Percentiles rank a stretch among this genome's conserved stretches.
Evolutionary conservation across 75 land plant species (phyloP).

Genomic region (Adiantum capillusveneris): DNA sequence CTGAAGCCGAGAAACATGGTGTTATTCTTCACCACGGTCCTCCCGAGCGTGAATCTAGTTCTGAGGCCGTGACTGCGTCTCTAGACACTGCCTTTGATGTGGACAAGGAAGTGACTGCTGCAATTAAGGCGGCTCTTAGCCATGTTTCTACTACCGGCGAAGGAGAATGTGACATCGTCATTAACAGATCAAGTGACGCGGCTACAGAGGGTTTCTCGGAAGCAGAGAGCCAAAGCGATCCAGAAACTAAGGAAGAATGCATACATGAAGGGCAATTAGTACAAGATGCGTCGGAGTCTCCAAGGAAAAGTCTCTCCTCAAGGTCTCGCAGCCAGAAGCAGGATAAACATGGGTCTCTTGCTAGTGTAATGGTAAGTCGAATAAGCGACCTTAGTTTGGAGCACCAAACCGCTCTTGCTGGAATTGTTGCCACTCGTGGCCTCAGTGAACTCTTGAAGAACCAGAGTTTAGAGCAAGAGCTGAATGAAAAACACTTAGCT

Average conservation of each 20-base stretch:
- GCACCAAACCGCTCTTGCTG: constrained; percentile 62
- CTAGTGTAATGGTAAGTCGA: constrained; percentile 51
- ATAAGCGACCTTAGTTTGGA: constrained; percentile 54
- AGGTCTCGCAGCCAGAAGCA: too few relatives aligned
- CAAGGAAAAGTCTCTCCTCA: too few relatives aligned
- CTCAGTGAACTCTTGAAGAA: constrained; percentile 63
- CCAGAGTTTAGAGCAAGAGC: constrained; percentile 23
- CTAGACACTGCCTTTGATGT: constrained; percentile 83
- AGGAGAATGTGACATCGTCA: too few relatives aligned
- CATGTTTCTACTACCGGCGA: constrained; percentile 22
- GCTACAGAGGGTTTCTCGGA: neutral
- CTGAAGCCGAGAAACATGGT: constrained; percentile 51
- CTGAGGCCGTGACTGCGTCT: constrained; percentile 59
- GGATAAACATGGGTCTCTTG: too few relatives aligned
- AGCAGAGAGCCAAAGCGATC: neutral
- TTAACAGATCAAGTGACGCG: too few relatives aligned
- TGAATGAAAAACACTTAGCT: constrained; percentile 5
- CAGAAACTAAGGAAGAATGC: neutral
- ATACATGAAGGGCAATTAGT: too few relatives aligned
- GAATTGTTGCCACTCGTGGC: constrained; percentile 82
- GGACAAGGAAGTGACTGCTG: constrained; percentile 80
- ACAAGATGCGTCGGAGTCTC: too few relatives aligned
- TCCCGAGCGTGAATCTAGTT: constrained; percentile 22
- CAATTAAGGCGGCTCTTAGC: constrained; percentile 60
- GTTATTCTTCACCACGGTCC: constrained; percentile 59